Evolutionary conservation across 768 basidiomycete species (phyloP).

Genomic region (Mrakia frigida): DNA sequence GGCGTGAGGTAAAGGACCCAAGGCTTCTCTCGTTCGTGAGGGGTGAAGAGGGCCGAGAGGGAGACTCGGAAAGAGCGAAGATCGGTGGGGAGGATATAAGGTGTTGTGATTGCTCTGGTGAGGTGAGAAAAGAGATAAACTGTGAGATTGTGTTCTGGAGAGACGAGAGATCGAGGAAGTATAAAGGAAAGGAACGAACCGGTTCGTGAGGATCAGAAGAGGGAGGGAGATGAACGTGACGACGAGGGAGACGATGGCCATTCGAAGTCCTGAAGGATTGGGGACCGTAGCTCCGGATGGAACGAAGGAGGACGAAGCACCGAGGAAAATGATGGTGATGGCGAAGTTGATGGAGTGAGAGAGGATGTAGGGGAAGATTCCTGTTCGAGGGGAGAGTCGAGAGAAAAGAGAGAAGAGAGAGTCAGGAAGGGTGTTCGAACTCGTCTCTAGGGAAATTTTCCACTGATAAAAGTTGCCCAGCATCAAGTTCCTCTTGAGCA

Average conservation of each 20-base stretch:
- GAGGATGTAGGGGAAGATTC: slow-evolving; percentile 51
- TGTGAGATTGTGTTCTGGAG: not conserved
- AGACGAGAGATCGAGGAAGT: slow-evolving; percentile 18
- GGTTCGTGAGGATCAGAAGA: slow-evolving; percentile 66
- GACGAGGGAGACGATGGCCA: slow-evolving; percentile 59
- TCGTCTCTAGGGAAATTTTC: too few species aligned
- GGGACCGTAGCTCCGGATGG: slow-evolving; percentile 55
- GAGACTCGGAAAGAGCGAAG: slow-evolving; percentile 51
- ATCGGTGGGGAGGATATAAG: slow-evolving; percentile 57
- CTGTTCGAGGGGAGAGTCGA: not conserved
- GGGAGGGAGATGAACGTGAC: slow-evolving; percentile 65
- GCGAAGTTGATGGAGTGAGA: slow-evolving; percentile 56
- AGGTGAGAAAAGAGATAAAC: not conserved
- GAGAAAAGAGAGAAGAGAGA: not conserved
- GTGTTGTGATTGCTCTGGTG: slow-evolving; percentile 72
- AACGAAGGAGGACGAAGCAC: slow-evolving; percentile 50
- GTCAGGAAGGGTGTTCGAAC: not conserved
- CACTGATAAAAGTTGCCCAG: too few species aligned
- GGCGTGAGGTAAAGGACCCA: slow-evolving; percentile 79
- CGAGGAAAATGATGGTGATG: slow-evolving; percentile 57
- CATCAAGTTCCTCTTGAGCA: too few species aligned
- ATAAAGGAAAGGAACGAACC: slow-evolving; percentile 49
- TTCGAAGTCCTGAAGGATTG: slow-evolving; percentile 57
- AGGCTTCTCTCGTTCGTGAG: slow-evolving; percentile 69
- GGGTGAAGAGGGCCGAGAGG: slow-evolving; percentile 67